These are phyloP conservation scores for Lactarius pseudohatsudake DNA, from an alignment of 768 basidiomycete species.

Conservation along the genomic window DNA sequence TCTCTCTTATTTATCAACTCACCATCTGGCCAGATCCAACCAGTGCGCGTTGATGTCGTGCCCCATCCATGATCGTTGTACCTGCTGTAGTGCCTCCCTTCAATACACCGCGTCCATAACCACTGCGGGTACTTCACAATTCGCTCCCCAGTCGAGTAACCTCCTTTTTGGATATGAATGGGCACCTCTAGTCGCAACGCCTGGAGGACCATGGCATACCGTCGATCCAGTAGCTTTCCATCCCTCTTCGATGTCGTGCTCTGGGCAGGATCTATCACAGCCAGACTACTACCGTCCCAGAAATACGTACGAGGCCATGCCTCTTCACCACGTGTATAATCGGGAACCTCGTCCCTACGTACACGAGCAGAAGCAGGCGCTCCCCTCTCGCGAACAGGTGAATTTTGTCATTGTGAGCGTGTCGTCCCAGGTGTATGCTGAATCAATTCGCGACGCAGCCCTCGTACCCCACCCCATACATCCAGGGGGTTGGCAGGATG, in stretches of 20 bases:
- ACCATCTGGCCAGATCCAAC: not conserved
- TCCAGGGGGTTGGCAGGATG: constrained; percentile 14
- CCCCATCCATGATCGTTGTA: constrained; percentile 20
- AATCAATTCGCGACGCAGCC: constrained; percentile 4
- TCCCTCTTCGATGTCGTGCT: not conserved
- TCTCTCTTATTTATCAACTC: constrained; percentile 17
- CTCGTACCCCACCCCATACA: constrained; percentile 7
- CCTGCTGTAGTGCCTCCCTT: constrained; percentile 15
- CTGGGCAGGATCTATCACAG: constrained; percentile 10
- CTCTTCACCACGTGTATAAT: not conserved
- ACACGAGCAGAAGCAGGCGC: constrained; percentile 7
- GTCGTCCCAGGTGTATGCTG: not conserved
- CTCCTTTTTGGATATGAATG: constrained; percentile 21
- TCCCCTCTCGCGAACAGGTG: constrained; percentile 5
- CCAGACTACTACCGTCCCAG: constrained; percentile 1
- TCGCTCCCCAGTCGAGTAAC: constrained; percentile 14
- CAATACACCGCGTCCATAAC: constrained; percentile 14
- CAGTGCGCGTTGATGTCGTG: constrained; percentile 24
- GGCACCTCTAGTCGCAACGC: constrained; percentile 3
- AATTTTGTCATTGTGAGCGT: not conserved
- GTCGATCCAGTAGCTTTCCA: constrained; percentile 17
- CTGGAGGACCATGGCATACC: constrained; percentile 9
- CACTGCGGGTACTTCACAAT: constrained; percentile 13
- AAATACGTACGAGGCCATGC: constrained; percentile 2
- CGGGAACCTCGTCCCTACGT: not conserved